phyloP scores from a whole-genome alignment of 371 early-diverging fungal species.

The Circinella umbellata region DNA sequence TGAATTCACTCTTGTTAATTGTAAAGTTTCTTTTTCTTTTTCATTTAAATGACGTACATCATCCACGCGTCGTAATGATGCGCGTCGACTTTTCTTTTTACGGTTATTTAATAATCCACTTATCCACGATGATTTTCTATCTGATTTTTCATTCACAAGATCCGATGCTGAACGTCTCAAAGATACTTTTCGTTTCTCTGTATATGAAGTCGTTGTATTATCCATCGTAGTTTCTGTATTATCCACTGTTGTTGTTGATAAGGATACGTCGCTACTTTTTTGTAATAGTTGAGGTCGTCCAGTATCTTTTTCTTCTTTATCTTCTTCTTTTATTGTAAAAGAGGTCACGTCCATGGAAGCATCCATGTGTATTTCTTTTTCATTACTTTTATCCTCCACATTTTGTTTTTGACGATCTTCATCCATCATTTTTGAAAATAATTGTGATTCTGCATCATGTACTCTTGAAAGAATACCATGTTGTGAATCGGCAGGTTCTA shows the following conservation, averaged over 20 bases:
- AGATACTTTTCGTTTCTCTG: not conserved
- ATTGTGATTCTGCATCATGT: conserved; percentile 28
- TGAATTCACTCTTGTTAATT: conserved; percentile 15
- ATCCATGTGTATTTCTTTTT: too few species aligned
- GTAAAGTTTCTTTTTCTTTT: conserved; percentile 5
- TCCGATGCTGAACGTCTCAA: conserved; percentile 11
- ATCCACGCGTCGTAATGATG: conserved; percentile 18
- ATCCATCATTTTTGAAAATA: conserved; percentile 26
- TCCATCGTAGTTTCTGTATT: not conserved
- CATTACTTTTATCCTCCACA: conserved; percentile 15
- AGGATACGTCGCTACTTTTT: not conserved
- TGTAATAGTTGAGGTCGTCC: too few species aligned
- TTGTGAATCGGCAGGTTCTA: conserved; percentile 40
- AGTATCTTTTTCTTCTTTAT: not conserved
- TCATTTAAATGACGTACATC: conserved; percentile 14
- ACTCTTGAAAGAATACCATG: conserved; percentile 42
- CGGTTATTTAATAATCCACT: conserved; percentile 25
- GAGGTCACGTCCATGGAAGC: too few species aligned
- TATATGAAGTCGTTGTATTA: not conserved
- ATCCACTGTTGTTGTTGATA: not conserved
- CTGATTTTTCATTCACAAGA: conserved; percentile 12
- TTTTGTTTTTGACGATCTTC: conserved; percentile 32
- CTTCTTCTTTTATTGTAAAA: not conserved
- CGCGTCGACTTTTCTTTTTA: conserved; percentile 20
- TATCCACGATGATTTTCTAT: conserved; percentile 36